Percentiles rank a stretch among this genome's conserved stretches.
phyloP scores from a whole-genome alignment of 345 rosid species.

The Heritiera littoralis region DNA sequence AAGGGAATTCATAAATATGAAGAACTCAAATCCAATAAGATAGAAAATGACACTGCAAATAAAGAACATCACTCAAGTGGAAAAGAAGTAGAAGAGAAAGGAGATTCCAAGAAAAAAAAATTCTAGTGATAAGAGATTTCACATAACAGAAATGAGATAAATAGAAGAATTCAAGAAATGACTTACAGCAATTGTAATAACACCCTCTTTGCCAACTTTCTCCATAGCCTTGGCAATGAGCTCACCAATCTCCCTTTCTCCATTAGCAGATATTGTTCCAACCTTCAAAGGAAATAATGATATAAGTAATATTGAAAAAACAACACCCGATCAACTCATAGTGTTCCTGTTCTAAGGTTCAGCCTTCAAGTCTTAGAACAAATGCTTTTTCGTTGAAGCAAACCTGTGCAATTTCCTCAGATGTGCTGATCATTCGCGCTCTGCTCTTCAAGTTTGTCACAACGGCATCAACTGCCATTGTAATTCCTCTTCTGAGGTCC shows the following conservation, averaged over 20 bases:
- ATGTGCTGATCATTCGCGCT: conserved; percentile 49
- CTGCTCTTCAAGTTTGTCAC: conserved; percentile 46
- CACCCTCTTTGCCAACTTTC: conserved; percentile 57
- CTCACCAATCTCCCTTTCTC: conserved; percentile 55
- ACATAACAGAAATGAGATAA: not conserved
- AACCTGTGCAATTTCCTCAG: conserved; percentile 41
- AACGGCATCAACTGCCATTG: conserved; percentile 55
- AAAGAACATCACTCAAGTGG: conserved; percentile 5
- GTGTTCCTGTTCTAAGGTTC: not conserved
- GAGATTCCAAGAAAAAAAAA: not conserved
- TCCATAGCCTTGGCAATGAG: conserved; percentile 58
- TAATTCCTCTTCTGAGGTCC: conserved; percentile 53
- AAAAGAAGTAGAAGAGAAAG: not conserved
- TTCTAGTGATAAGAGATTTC: not conserved
- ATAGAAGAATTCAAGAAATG: not conserved
- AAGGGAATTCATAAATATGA: not conserved
- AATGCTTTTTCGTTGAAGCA: not conserved
- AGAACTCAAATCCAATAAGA: not conserved
- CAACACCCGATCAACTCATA: not conserved
- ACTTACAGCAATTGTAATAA: conserved; percentile 29
- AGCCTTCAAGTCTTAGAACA: not conserved
- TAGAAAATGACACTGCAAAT: not conserved
- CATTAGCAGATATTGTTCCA: conserved; percentile 58
- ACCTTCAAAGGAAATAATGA: conserved; percentile 29
- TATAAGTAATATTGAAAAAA: not conserved